Evolutionary conservation across 495 filamentous ascomycete species (phyloP), one percentile per base, ranked within the genome.

Genomic region (Ramalina peruviana): DNA sequence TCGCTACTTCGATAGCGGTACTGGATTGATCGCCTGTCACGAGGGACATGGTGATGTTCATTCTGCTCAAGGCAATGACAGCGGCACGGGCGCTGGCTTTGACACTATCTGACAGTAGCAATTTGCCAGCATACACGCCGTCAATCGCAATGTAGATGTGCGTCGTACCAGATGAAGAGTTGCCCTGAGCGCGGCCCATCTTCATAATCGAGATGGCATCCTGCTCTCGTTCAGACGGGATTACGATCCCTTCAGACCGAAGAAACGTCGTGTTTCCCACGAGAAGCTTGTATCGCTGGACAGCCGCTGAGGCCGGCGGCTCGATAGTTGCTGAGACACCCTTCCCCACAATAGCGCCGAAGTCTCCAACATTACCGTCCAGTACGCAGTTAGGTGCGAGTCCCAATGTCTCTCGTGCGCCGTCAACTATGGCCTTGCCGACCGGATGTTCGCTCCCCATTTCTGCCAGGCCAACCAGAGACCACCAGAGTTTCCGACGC

Each of bases 381-480:
- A 97, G 68, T 15, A 80, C 76, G 6, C 78, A 81, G 46, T 93
- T 88, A 11, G 70, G 68, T 13, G 76, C 76, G 27, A 94, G 65
- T 6, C 80, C 81, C 7, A 95, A 76, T 53, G 86, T 75, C 15
- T 75, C 68, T 55, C 84, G 85, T 2, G 89, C 87, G 16, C 78
- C 79, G 11, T 67, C 61, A 16, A 88, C 63, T 48, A 97, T 85
- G 4, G 92, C 88, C 57, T 80, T 85, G 20, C 88, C 92, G 51
- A 97, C 83, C 0, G 92, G 92, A 65, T 99, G 92, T 67, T 99
- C 92, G 60, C 86, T 93, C 45, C 85, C 81, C 75, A 85, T 86
- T 62, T 99, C 92, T 2, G 90, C 82, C 5, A 96, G 81, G 49
- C 93, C 93, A 30, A 99, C 79, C 52, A 96, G 74, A 43, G 85